Conservation (phyloP, 2,329 filamentous ascomycete species). For the Cercospora nicotianae region DNA sequence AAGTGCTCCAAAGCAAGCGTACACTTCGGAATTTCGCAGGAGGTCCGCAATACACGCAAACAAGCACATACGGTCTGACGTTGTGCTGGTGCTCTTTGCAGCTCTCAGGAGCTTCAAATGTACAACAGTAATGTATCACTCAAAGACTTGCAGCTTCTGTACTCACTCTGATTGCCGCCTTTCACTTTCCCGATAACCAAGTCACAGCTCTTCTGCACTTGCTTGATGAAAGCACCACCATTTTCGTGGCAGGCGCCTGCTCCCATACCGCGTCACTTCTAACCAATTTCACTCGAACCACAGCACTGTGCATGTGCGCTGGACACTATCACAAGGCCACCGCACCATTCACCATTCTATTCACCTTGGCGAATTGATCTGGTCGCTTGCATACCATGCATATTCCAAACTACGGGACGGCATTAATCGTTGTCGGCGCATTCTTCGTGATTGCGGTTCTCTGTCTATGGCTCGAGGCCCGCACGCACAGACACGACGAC, state of each 20-base stretch:
- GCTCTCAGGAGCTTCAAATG: not conserved
- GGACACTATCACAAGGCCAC: not conserved
- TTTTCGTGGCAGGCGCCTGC: not conserved
- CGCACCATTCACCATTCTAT: not conserved
- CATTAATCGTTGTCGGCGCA: not conserved
- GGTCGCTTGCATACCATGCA: not conserved
- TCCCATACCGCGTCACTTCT: not conserved
- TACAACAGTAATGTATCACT: constrained; percentile 7
- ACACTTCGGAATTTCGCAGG: not conserved
- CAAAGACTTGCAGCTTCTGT: not conserved
- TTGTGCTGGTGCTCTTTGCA: not conserved
- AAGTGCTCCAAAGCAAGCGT: constrained; percentile 13
- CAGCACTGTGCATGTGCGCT: not conserved
- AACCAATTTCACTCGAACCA: not conserved
- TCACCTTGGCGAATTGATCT: not conserved
- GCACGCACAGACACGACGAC: not conserved
- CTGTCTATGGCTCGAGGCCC: not conserved
- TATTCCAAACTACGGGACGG: no score
- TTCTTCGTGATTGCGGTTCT: not conserved
- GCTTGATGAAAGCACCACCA: not conserved
- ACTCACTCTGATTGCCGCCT: not conserved
- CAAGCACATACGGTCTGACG: not conserved
- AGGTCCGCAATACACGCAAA: not conserved
- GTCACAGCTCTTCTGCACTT: not conserved
- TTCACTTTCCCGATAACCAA: not conserved